Conservation (phyloP, 805 yeast genomes). For the Saccharomycopsis olivae region DNA sequence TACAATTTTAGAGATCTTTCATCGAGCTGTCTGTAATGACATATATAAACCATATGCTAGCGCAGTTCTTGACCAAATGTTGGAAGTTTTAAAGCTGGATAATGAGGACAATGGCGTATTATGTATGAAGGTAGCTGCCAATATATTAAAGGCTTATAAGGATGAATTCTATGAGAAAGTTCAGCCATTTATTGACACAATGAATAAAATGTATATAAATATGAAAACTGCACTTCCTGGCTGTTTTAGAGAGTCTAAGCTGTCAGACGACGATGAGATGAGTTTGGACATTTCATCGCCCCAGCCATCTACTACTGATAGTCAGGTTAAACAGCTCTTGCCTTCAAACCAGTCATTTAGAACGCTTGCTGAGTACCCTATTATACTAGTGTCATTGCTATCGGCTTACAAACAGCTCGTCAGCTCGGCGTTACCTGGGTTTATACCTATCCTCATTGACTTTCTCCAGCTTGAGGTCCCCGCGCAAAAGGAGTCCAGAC, state of each 20-base stretch:
- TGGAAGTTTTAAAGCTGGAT: slow-evolving; percentile 57
- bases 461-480: slow-evolving; percentile 70
- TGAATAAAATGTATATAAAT: slow-evolving; percentile 67
- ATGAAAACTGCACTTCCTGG: slow-evolving; percentile 66
- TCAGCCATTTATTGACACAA: slow-evolving; percentile 65
- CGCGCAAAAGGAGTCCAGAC: slow-evolving; percentile 63
- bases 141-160: slow-evolving; percentile 79
- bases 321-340: slow-evolving; percentile 30
- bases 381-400: slow-evolving; percentile 85
- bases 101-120: slow-evolving; percentile 94
- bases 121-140: slow-evolving; percentile 78
- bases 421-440: slow-evolving; percentile 56
- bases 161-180: slow-evolving; percentile 58
- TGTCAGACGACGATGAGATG: background rate
- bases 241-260: slow-evolving; percentile 42
- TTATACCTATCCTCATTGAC: slow-evolving; percentile 73
- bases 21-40: slow-evolving; percentile 75
- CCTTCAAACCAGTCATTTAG: slow-evolving; percentile 75
- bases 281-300: slow-evolving; percentile 11
- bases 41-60: slow-evolving; percentile 61
- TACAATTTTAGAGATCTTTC: slow-evolving; percentile 66
- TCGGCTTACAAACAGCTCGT: slow-evolving; percentile 76
- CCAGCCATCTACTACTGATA: slow-evolving; percentile 25
- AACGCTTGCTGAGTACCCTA: slow-evolving; percentile 92
- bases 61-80: slow-evolving; percentile 48